Base-by-base conservation (phyloP, 2,329 filamentous ascomycete species). In the Penicillium sp. region DNA sequence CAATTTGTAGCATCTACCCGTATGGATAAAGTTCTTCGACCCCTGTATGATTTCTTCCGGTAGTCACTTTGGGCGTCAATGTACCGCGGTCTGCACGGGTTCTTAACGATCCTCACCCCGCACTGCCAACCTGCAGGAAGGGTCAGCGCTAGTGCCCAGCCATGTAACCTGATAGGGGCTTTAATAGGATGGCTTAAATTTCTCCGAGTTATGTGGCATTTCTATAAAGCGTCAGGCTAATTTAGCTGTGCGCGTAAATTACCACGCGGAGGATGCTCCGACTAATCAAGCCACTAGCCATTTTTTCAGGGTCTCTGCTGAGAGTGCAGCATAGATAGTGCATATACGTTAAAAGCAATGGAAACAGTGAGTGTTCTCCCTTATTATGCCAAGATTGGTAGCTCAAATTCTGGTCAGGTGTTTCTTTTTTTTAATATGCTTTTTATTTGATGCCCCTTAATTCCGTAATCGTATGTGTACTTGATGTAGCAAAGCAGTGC, bases 231-330 rank as follows among this genome's bases (percentile, higher is more conserved):
- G 21, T 23, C 39, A 14, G 39, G n/a, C 19, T 42, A 23, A 6
- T 23, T 42, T 42, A 6, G 10, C 45, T 11, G 19, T 11, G 7
- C 11, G 14, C 29, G 45, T 19, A 31, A 53, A 45, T 9, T 35
- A 35, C 26, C 46, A 51, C 52, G 54, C 57, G 59, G 59, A 61
- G 59, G 13, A 50, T 50, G 26, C 57, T 60, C 59, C 59, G 59
- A 54, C 54, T 57, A 61, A 27, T 26, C 49, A 59, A 59, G 58
- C 43, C 26, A 49, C 46, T 11, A 23, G 23, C 23, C 14, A 39
- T 9, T 39, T 39, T 8, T 10, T 39, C n/a, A 39, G n/a, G 7
- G 7, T 4, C 2, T 39, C 8, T 29, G 27, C 9, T 29, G 27
- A 3, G 5, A 3, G 5, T 7, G 13, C 13, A 33, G 31, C 14